Base-by-base conservation (phyloP, 306 rosid genomes). In the Prunus campanulata region DNA sequence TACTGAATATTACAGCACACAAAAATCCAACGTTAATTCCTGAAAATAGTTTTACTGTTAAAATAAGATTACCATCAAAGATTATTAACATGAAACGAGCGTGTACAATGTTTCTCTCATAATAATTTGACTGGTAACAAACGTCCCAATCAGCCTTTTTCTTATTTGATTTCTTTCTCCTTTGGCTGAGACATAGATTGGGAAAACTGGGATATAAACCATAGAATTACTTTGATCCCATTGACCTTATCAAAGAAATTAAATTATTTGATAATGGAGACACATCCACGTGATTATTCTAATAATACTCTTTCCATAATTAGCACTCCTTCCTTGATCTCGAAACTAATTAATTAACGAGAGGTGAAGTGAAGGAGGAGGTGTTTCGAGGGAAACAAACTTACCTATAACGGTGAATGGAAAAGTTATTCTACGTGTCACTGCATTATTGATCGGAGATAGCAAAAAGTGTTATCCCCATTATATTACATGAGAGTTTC, bases 191-290 rank as follows among this genome's bases (percentile, higher is more conserved):
- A 60, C 39, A 2, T 60, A 1, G 35, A 61, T 61, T 29, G 42
- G 39, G 20, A 3, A 61, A 61, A 61, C n/a, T 5, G 11, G 39
- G 42, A 61, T 61, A 25, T 1, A 57, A 57, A 57, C 30, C 13
- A 27, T 13, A 27, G 11, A 27, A 27, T 61, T 61, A 78, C 20
- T 74, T n/a, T 74, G 78, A 78, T 78, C 29, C 57, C 74, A 20
- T 71, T 83, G 81, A 75, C 83, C 74, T 76, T 24, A 63, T 63
- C 46, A 32, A 2, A 16, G 47, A 30, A 64, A 32, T 64, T 4
- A 32, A 59, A 6, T 39, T 7, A 39, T 10, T 4, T 1, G 6
- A 56, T 71, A 39, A n/a, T 55, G 2, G 16, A 22, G 57, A 13
- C 54, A 56, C 7, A 6, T 42, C 54, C 77, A 42, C 68, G 56